Evolutionary conservation across 768 basidiomycete species (phyloP), one percentile per base, ranked within the genome.

Genomic region (Boletus bicolor): DNA sequence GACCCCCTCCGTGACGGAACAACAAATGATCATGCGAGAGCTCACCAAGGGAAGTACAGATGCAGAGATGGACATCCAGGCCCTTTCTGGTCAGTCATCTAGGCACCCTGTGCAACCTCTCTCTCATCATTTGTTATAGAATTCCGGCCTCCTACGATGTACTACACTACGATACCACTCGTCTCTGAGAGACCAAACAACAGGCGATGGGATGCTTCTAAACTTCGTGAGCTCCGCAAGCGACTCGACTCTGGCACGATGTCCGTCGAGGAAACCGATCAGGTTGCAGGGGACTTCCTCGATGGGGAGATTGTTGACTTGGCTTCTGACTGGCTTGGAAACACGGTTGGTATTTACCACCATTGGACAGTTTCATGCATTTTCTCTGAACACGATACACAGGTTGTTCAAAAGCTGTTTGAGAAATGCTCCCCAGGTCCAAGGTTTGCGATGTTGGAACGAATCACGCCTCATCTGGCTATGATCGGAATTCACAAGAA

Each of bases 401-500:
- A 92, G 87, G 90, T 98, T 63, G 93, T 98, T 24, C 96, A 98
- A 78, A 98, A 98, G 72, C 76, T 99, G 14, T 99, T 96, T 64
- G 96, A 98, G 72, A 87, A 83, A 66, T 93, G 91, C 68, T 90
- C 91, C 14, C 73, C 84, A 38, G 74, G 66, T 4, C 86, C 93
- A 32, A 80, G 94, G 62, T 82, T 92, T 59, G 86, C 87, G 15
- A 95, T 99, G 91, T 77, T 99, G 52, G 95, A 98, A 64, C 86
- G 95, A 47, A 88, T 98, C 58, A 82, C 85, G 4, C 97, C 97
- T 46, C 90, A 96, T 69, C 77, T 99, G 39, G 96, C 96, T 24
- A 91, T 92, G 84, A 97, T 98, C 60, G 97, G 97, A 28, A 94
- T 96, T 53, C 97, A 99, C 79, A 98, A 98, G 79, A 98, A 99